phyloP scores from a whole-genome alignment of 495 filamentous ascomycete species.

The Astrothelium macrocarpum region DNA sequence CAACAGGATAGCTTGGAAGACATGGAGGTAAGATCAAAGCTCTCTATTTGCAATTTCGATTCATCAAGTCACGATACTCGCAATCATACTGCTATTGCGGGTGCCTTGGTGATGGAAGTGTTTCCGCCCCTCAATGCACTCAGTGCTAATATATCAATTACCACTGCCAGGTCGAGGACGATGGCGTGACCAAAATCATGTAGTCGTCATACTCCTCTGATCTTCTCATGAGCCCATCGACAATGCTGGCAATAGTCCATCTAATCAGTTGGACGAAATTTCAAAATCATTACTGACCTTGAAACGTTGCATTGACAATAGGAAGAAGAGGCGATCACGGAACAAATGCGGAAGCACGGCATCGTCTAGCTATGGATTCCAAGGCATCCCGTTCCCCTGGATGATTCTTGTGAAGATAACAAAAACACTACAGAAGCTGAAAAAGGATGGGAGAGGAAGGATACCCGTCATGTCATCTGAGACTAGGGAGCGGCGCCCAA shows the following conservation, averaged over 20 bases:
- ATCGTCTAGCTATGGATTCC: background rate
- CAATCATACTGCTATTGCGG: background rate
- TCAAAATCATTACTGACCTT: background rate
- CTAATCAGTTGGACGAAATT: background rate
- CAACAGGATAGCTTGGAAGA: conserved; percentile 93
- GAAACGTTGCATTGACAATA: background rate
- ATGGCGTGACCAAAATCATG: conserved; percentile 88
- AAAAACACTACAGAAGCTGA: background rate
- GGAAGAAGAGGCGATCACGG: background rate
- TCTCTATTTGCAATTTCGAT: conserved; percentile 3
- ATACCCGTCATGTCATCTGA: background rate
- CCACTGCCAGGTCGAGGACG: conserved; percentile 77
- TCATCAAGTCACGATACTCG: background rate
- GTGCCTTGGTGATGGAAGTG: background rate
- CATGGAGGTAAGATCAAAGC: conserved; percentile 72
- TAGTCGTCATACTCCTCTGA: conserved; percentile 32
- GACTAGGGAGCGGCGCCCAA: too few relatives aligned
- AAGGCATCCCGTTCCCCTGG: background rate
- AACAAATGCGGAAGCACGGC: background rate
- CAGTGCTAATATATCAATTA: conserved; percentile 9
- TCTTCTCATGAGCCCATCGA: background rate
- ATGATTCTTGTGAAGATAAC: background rate
- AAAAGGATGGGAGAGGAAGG: background rate
- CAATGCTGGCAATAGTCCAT: background rate
- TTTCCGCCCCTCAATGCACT: conserved; percentile 1